Evolutionary conservation across 495 filamentous ascomycete species (phyloP), one percentile per base, ranked within the genome.

Genomic region (Aspergillus nanangensis): DNA sequence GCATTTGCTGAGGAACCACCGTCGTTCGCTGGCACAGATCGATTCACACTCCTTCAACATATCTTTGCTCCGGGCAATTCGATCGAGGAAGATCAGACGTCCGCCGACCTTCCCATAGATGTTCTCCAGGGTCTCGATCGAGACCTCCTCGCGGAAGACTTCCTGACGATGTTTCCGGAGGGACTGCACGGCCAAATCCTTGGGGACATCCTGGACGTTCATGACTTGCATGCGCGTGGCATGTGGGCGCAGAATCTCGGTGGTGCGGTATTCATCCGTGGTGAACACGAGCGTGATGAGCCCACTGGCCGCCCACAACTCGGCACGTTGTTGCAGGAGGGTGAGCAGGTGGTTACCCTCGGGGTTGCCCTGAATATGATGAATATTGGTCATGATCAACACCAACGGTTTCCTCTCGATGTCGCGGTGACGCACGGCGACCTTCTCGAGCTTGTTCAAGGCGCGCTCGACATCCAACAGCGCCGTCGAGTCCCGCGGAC

Each of bases 381-480:
- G 88, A 48, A 83, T 82, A 47, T 80, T 80, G 58, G 92, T 93
- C 56, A 94, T 80, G 57, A 94, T 88, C 29, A 94, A 58, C 7
- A 93, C 70, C 17, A 93, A 60, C n/a, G 88, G 88, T 8, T 25
- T 29, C 45, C 73, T 71, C 8, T 77, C 74, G 42, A 67, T 69
- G 4, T 67, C 54, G 0, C 76, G 69, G 8, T 84, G 70, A 39
- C 61, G 65, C 14, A 92, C 57, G 0, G 89, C 88, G 3, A 92
- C 83, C 63, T 94, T 94, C 59, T 94, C 88, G 0, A 94, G 69
- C 65, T 92, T 92, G 71, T 94, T 93, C 60, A 94, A 77, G 1
- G 88, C 89, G 8, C 88, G 74, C 55, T 94, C 88, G 35, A 94
- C 90, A 50, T 94, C 88, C 3, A 94, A 71, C n/a, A 94, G 56